Base-by-base conservation (phyloP, 345 rosid genomes). In the Pelargonium nanum region DNA sequence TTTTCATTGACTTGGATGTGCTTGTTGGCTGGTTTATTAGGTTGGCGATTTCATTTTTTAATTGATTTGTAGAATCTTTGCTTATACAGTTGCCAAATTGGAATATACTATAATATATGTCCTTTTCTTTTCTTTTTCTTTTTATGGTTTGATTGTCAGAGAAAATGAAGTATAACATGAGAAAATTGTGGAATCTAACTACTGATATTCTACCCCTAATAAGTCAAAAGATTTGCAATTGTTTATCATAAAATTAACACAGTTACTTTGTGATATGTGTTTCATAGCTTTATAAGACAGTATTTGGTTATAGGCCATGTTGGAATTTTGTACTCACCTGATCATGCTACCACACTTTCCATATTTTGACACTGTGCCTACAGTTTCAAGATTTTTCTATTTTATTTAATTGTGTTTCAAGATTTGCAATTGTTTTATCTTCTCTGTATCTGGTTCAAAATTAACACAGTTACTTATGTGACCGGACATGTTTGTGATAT, bases 71-170 rank as follows among this genome's bases (percentile, higher is more conserved):
- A 40, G 48, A 40, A 40, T 40, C 16, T 40, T 12, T 40, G 13
- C 48, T 40, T 40, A 12, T 40, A 12, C 15, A 40, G 48, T 40
- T 40, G 15, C 48, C 48, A 40, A 40, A 17, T 40, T 40, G 48
- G 48, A 12, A 40, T 8, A 40, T 40, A 40, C 48, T 40, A 40
- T 3, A 2, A 5, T 22, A 40, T 19, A 22, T 40, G 72, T 70
- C 73, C 26, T 62, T 70, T 22, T 66, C 61, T 40, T 55, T 40
- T 60, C 60, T n/a, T n/a, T n/a, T n/a, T n/a, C n/a, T n/a, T n/a
- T n/a, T n/a, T n/a, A n/a, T n/a, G n/a, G n/a, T n/a, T n/a, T n/a
- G n/a, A 52, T 45, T 51, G 58, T 13, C 44, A 24, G 45, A 62
- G 62, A 63, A 59, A 59, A 26, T 59, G 56, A 24, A 63, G 45